phyloP scores from a whole-genome alignment of 2,329 filamentous ascomycete genomes.

The Xylariomycetidae sp. region DNA sequence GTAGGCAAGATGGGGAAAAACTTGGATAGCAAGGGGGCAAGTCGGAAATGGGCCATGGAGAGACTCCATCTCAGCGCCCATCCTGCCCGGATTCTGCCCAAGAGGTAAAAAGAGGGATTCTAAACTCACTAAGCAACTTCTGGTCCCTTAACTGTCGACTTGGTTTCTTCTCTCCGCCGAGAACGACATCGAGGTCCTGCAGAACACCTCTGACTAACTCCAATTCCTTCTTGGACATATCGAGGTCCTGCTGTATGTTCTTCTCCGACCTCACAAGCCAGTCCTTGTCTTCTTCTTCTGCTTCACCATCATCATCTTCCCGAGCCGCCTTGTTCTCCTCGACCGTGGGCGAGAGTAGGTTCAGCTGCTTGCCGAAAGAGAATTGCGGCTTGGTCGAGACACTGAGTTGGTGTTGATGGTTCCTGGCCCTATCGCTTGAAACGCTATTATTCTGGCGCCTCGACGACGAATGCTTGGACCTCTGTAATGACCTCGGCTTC shows the following conservation, averaged over 20 bases:
- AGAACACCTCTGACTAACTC: conserved; percentile 18
- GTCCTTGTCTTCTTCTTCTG: conserved; percentile 1
- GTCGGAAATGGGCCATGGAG: not conserved
- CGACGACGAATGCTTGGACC: too few relatives aligned
- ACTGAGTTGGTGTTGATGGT: too few relatives aligned
- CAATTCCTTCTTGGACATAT: conserved; percentile 21
- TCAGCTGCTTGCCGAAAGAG: conserved; percentile 7
- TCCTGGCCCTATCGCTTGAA: too few relatives aligned
- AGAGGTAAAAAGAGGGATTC: too few relatives aligned
- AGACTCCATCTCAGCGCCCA: not conserved
- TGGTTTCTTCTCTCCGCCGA: not conserved
- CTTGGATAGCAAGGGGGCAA: not conserved
- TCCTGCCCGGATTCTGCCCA: too few relatives aligned
- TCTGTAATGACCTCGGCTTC: too few relatives aligned
- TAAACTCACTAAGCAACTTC: too few relatives aligned
- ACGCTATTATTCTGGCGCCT: too few relatives aligned
- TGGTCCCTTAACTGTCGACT: conserved; percentile 7
- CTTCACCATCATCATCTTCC: conserved; percentile 1
- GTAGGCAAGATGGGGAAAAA: too few relatives aligned
- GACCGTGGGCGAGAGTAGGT: conserved; percentile 1
- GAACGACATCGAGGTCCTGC: conserved; percentile 11
- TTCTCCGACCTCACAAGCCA: conserved; percentile 17
- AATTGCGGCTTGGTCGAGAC: conserved; percentile 4
- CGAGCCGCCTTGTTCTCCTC: too few relatives aligned
- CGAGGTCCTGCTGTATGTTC: conserved; percentile 16